These are phyloP conservation scores for Medicago ruthenica DNA, from an alignment of 306 rosid species.

Conservation along the genomic window DNA sequence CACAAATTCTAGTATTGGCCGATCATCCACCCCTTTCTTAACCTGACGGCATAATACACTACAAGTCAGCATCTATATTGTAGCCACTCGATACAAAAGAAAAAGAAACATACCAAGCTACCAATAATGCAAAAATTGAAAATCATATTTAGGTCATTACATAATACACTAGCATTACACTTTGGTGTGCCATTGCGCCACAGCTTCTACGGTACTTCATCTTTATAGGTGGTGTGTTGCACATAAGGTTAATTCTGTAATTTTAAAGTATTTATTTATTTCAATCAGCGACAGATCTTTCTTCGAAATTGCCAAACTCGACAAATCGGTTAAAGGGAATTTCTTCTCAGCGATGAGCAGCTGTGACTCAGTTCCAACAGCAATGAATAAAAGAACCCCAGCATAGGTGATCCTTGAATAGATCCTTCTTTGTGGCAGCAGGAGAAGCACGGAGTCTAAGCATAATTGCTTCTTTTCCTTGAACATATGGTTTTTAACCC, in stretches of 20 bases:
- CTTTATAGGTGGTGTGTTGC: neutral
- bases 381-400: constrained; percentile 52
- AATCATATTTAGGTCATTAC: constrained; percentile 3
- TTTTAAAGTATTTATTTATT: neutral
- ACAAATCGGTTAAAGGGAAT: constrained; percentile 51
- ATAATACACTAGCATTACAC: neutral
- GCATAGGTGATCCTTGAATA: constrained; percentile 56
- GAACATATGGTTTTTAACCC: constrained; percentile 41
- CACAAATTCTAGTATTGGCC: constrained; percentile 70
- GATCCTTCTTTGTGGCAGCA: constrained; percentile 55
- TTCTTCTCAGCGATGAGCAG: constrained; percentile 57
- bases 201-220: neutral
- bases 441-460: constrained; percentile 54
- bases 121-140: constrained; percentile 14
- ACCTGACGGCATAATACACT: constrained; percentile 56
- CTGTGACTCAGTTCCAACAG: constrained; percentile 54
- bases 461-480: constrained; percentile 44
- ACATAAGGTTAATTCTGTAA: neutral
- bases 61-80: constrained; percentile 37
- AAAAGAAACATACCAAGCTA: neutral
- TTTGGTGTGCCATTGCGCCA: neutral
- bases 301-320: constrained; percentile 31
- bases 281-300: too few species aligned
- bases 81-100: neutral
- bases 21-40: constrained; percentile 73